These are phyloP conservation scores for Calonectria ilicicola DNA, from an alignment of 2,329 filamentous ascomycete genomes.

Conservation along the genomic window DNA sequence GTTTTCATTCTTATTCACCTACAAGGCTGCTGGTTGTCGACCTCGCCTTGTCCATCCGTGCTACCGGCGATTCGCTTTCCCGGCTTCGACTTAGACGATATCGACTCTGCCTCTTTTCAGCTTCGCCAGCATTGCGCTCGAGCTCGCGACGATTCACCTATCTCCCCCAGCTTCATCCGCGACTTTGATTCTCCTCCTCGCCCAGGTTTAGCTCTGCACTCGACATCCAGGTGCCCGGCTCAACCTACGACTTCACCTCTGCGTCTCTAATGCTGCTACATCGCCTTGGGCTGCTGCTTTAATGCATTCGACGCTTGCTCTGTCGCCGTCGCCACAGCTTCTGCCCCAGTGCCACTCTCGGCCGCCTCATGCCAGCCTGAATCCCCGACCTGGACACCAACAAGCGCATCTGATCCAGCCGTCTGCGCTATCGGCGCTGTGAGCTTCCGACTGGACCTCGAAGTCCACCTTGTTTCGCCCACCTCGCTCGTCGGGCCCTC, in stretches of 20 bases:
- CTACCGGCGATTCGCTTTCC: not conserved
- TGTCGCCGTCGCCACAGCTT: slow-evolving; percentile 25
- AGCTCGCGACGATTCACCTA: slow-evolving; percentile 6
- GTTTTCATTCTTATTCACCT: slow-evolving; percentile 11
- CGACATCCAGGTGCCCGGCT: slow-evolving; percentile 6
- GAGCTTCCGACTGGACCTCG: slow-evolving; percentile 25
- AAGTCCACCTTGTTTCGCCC: slow-evolving; percentile 23
- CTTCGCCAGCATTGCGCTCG: not conserved
- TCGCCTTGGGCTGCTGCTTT: slow-evolving; percentile 31
- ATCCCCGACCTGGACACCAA: slow-evolving; percentile 26
- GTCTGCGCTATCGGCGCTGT: slow-evolving; percentile 16
- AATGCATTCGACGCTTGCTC: slow-evolving; percentile 40
- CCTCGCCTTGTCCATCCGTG: not conserved
- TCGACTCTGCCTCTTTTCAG: not conserved
- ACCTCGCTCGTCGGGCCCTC: slow-evolving; percentile 69
- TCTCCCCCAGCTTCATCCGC: not conserved
- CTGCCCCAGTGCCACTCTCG: slow-evolving; percentile 32
- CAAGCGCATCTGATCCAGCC: slow-evolving; percentile 23
- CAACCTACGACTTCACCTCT: slow-evolving; percentile 3
- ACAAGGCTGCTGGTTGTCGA: not conserved
- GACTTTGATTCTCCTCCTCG: not conserved
- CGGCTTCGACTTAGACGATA: not conserved
- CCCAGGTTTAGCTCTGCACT: not conserved
- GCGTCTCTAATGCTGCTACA: slow-evolving; percentile 18
- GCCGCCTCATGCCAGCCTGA: slow-evolving; percentile 40